These are phyloP conservation scores for Tritrichomonas musculus DNA, from an alignment of 208 protist species.

Conservation along the genomic window DNA sequence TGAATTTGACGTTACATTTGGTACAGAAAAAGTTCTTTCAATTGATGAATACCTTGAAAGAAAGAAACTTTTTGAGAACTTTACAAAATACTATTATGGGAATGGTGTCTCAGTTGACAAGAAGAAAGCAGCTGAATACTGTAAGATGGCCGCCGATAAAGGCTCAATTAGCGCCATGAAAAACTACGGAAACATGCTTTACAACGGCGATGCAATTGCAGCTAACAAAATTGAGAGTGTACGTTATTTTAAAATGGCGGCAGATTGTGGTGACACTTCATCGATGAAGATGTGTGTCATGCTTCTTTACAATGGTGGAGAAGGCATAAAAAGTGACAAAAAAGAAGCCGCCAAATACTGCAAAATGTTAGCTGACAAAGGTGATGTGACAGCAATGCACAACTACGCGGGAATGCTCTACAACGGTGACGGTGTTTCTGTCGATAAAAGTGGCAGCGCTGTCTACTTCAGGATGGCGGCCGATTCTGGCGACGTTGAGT, in stretches of 20 bases:
- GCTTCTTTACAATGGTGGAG: background rate
- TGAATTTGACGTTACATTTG: too few relatives aligned
- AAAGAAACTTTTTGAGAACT: too few relatives aligned
- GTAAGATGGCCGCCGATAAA: background rate
- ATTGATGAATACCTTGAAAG: too few relatives aligned
- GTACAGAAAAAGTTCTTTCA: too few relatives aligned
- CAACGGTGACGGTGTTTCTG: background rate
- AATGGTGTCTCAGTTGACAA: background rate
- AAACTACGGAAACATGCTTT: background rate
- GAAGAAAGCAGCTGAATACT: background rate
- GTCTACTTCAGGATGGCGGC: background rate
- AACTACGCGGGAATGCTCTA: background rate
- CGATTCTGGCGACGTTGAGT: too few relatives aligned
- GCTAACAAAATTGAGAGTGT: background rate
- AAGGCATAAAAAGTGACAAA: background rate
- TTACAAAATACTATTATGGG: too few relatives aligned
- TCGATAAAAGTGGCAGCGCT: background rate
- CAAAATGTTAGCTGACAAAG: background rate
- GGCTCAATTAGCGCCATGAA: background rate
- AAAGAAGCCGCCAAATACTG: background rate
- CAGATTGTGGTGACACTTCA: background rate
- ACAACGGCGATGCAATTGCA: background rate
- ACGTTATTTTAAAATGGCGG: background rate
- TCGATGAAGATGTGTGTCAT: background rate
- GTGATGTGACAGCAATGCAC: background rate